phyloP scores from a whole-genome alignment of 2,329 filamentous ascomycete genomes.

The Lasiodiplodia gonubiensis region DNA sequence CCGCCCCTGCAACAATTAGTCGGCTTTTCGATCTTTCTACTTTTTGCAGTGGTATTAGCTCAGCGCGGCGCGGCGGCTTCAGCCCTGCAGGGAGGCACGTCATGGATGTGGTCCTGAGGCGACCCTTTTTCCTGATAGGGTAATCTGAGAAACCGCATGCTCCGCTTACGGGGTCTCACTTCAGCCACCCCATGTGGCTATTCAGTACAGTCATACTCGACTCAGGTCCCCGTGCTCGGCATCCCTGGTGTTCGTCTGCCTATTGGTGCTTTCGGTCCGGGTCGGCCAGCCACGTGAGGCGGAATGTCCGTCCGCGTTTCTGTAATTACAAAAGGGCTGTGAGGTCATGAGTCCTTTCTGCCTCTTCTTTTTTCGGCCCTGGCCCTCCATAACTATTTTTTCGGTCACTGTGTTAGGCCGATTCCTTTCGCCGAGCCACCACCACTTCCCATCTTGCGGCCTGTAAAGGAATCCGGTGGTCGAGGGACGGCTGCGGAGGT shows the following conservation, averaged over 20 bases:
- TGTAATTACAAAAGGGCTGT: neutral
- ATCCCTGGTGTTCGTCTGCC: too few relatives aligned
- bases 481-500: neutral
- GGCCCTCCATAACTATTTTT: too few relatives aligned
- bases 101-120: neutral
- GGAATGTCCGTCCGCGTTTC: neutral
- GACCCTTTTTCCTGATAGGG: constrained; percentile 7
- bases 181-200: constrained; percentile 2
- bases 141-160: neutral
- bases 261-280: neutral
- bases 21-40: neutral
- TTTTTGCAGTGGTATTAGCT: constrained; percentile 8
- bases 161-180: constrained; percentile 6
- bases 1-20: neutral
- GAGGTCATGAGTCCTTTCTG: neutral
- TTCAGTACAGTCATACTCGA: constrained; percentile 9
- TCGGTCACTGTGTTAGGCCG: neutral
- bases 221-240: neutral
- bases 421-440: neutral
- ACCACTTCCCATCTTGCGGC: too few relatives aligned
- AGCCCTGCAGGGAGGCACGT: constrained; percentile 3
- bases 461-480: neutral
- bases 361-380: neutral
- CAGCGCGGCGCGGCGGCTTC: neutral
- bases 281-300: neutral